Base-by-base conservation (phyloP, 441 rosid genomes). In the Eutrema salsugineum region DNA sequence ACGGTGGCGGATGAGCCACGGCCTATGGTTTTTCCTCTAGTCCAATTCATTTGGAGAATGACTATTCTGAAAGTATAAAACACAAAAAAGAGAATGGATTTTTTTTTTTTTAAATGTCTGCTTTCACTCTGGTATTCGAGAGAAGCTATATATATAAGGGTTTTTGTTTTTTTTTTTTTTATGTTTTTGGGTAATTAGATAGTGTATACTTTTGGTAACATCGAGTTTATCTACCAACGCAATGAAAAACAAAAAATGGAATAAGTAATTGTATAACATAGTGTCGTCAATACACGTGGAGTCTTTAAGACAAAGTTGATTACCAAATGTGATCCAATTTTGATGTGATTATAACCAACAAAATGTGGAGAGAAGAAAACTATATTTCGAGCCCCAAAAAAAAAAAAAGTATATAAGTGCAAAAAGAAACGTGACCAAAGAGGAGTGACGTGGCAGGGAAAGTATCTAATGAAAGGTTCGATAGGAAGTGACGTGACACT, bases 1-100 rank as follows among this genome's bases (percentile, higher is more conserved):
- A 90, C 96, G 77, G 86, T 76, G 82, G 94, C 94, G 0, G 94
- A 79, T 68, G 97, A 87, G 83, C 94, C 93, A 28, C 53, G 83
- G 83, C 96, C 98, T 53, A 92, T 49, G 28, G 68, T 53, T 51
- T 62, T 83, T 63, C 90, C 89, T 77, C 93, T 84, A 6, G 83
- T 88, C 96, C 97, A 92, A 60, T 85, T 78, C 96, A 89, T 91
- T 70, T 64, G 72, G 55, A 73, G 20, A 53, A 68, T n/a, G 59
- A 59, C 63, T 38, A 20, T 20, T 59, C 15, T 39, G 19, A 66
- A 3, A 38, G 5, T 10, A 38, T 24, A 16, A n/a, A n/a, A 14
- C 0, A 46, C 16, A 28, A 20, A 20, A 33, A 38, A 6, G 4
- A 24, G 27, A 30, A 53, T 16, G 1, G 0, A 5, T 11, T 46